Base-by-base conservation (phyloP, 805 yeast species). In the Hanseniaspora vineae region DNA sequence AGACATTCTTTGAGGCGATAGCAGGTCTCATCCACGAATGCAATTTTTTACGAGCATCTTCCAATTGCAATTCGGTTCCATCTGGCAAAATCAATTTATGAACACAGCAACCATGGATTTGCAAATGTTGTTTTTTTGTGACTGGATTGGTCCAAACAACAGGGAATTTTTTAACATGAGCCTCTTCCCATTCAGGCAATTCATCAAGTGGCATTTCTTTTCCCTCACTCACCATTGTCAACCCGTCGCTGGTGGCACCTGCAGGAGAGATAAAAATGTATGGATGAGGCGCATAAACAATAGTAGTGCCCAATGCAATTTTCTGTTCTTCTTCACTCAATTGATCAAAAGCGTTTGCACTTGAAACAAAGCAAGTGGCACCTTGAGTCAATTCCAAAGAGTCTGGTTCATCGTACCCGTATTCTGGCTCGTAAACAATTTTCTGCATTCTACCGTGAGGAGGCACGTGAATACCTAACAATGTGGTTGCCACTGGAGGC, bases 121-220 rank as follows among this genome's bases (percentile, higher is more conserved):
- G 95, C 53, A 87, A 71, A 58, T 84, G 95, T 49, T 80, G 92
- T 54, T 82, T 73, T 35, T 80, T 80, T 39, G 95, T 87, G 39
- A 81, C 80, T 15, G 95, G 95, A 61, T 87, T 87, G 5, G 94
- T 86, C 96, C 96, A 87, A 2, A 86, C 94, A 69, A 87, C 69
- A 12, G 96, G 96, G 52, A 86, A 71, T 52, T 69, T 76, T 67
- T 86, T 86, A 54, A 87, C 67, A 63, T 86, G 84, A 39, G 78
- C 66, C 48, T 76, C 81, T 59, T 85, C 94, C 95, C 95, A 87
- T 44, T 72, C 75, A 18, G 96, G 96, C 49, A 87, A 71, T 53
- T 83, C 71, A 53, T 78, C 80, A 18, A 85, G 64, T 2, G 78
- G 64, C 49, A 70, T 62, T 61, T 87, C 95, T 61, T 80, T 78